phyloP scores from a whole-genome alignment of 1,284 basidiomycete species.

The Marasmius sp. region DNA sequence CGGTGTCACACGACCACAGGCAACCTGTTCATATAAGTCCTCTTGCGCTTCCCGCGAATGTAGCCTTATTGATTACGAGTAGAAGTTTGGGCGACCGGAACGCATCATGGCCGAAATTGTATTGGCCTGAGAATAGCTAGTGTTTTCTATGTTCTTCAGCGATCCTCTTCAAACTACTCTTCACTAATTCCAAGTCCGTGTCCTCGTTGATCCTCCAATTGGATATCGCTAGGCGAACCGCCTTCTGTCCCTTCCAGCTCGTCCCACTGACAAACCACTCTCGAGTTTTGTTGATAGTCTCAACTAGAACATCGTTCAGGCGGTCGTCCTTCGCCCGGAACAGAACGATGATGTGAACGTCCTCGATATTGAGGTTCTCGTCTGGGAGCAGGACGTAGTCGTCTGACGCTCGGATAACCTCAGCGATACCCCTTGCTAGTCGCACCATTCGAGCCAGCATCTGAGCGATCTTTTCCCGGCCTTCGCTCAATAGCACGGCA shows the following conservation, averaged over 20 bases:
- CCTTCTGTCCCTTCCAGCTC: slow-evolving; percentile 10
- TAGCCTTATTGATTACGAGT: too few species aligned
- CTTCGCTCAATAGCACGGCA: slow-evolving; percentile 13
- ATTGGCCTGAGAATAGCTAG: too few species aligned
- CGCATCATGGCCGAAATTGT: too few species aligned
- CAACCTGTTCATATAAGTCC: too few species aligned
- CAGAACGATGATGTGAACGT: slow-evolving; percentile 16
- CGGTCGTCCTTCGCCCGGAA: slow-evolving; percentile 13
- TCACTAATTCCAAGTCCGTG: slow-evolving; percentile 6
- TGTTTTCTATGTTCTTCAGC: background rate
- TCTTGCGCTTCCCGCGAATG: too few species aligned
- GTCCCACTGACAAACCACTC: slow-evolving; percentile 7
- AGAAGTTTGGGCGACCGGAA: too few species aligned
- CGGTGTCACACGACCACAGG: too few species aligned
- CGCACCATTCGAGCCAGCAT: slow-evolving; percentile 6
- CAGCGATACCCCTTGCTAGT: background rate
- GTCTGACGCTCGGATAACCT: background rate
- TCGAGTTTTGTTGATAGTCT: slow-evolving; percentile 8
- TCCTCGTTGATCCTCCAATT: slow-evolving; percentile 18
- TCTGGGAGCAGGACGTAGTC: slow-evolving; percentile 4
- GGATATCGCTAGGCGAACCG: slow-evolving; percentile 15
- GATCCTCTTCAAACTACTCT: slow-evolving; percentile 5
- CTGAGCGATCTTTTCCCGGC: background rate
- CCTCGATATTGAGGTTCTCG: slow-evolving; percentile 8
- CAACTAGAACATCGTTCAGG: slow-evolving; percentile 12